A percentile compares a stretch with the other conserved stretches of the same genome.
These are phyloP conservation scores for Agaricales sp. DNA, from an alignment of 1,284 basidiomycete species.

Conservation along the genomic window DNA sequence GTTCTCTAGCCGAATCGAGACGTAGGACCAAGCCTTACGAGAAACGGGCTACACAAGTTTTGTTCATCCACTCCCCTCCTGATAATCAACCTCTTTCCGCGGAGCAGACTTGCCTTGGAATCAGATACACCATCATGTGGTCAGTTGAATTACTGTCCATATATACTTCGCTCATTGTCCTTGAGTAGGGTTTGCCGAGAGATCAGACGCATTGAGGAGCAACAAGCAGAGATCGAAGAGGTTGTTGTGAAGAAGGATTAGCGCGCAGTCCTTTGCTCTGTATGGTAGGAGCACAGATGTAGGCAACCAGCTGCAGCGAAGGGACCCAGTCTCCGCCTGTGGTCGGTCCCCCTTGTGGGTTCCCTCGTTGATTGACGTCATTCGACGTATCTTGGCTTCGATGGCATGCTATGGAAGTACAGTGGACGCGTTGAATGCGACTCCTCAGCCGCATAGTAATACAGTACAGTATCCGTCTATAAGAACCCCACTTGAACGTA, in stretches of 20 bases:
- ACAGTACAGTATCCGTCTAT: no score
- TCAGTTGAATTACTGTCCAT: neutral
- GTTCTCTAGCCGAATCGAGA: constrained; percentile 63
- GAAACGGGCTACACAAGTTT: constrained; percentile 44
- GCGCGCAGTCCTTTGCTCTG: no score
- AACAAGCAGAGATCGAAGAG: neutral
- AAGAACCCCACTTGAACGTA: no score
- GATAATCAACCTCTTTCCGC: neutral
- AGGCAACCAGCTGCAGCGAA: no score
- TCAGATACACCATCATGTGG: neutral
- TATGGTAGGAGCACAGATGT: no score
- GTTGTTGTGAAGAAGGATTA: neutral
- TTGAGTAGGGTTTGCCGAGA: neutral
- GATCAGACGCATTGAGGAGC: neutral
- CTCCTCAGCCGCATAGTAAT: no score
- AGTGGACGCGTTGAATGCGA: no score
- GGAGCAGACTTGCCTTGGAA: neutral
- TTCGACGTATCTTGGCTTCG: no score
- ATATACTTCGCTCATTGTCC: neutral
- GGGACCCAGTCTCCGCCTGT: no score
- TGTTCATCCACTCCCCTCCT: constrained; percentile 59
- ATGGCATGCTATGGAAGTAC: no score
- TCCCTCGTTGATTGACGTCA: no score
- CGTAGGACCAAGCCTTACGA: constrained; percentile 43
- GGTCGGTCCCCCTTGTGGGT: no score